Percentiles rank a stretch among this genome's conserved stretches.
Conservation (phyloP, 169 alveolate species). For the Amoebophrya sp. region DNA sequence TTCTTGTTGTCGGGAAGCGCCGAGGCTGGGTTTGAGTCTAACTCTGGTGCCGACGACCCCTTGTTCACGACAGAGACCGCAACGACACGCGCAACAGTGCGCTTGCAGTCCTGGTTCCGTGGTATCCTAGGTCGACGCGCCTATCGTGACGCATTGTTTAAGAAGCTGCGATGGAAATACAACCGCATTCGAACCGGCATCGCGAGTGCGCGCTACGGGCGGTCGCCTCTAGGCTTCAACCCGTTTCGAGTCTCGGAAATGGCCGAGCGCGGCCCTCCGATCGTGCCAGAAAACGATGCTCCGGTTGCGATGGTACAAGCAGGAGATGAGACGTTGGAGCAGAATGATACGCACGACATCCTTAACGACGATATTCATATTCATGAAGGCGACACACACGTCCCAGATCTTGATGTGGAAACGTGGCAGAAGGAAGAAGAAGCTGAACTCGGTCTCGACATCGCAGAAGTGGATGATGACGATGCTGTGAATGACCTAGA, state of each 20-base stretch:
- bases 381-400: too few species aligned
- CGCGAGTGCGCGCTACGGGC: neutral
- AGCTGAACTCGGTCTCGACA: neutral
- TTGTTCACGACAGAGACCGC: neutral
- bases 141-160: neutral
- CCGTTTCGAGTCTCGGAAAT: neutral
- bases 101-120: neutral
- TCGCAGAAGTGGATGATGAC: neutral
- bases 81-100: neutral
- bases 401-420: too few species aligned
- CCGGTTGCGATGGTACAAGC: too few species aligned
- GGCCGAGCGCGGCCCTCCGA: too few species aligned
- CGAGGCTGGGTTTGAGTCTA: neutral
- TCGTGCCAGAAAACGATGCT: too few species aligned
- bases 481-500: neutral
- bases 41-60: neutral
- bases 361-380: too few species aligned
- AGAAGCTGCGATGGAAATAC: neutral
- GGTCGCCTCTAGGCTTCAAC: conserved; percentile 20
- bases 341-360: too few species aligned
- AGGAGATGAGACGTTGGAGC: too few species aligned
- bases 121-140: neutral
- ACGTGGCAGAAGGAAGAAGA: neutral
- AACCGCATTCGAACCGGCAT: conserved; percentile 13
- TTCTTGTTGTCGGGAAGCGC: neutral